Evolutionary conservation across 2,329 filamentous ascomycete genomes (phyloP).

Genomic region (Colletotrichum sidae): DNA sequence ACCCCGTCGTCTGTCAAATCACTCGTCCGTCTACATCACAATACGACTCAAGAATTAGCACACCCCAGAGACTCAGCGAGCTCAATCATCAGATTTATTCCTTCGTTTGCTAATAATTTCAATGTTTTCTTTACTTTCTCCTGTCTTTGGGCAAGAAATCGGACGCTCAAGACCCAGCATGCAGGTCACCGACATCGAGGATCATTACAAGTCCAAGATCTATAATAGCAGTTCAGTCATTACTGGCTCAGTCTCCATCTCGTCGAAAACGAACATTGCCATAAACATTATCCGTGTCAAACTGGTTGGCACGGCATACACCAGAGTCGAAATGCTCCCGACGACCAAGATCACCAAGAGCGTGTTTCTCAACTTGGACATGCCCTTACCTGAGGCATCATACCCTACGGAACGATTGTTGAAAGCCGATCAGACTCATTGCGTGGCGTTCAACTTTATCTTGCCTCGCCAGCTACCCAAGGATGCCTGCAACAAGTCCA

Average conservation of each 20-base stretch:
- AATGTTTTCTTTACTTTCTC: neutral
- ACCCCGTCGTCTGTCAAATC: no score
- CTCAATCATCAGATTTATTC: no score
- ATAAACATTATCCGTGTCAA: slow-evolving; percentile 65
- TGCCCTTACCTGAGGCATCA: slow-evolving; percentile 60
- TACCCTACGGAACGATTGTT: slow-evolving; percentile 61
- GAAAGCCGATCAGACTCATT: slow-evolving; percentile 58
- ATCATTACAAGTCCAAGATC: slow-evolving; percentile 65
- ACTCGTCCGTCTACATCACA: no score
- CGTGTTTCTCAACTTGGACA: slow-evolving; percentile 66
- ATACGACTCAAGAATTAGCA: no score
- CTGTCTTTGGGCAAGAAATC: slow-evolving; percentile 23
- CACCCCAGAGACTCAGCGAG: no score
- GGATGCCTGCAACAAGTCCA: slow-evolving; percentile 63
- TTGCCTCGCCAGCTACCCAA: slow-evolving; percentile 68
- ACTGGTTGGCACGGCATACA: slow-evolving; percentile 62
- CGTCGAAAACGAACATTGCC: slow-evolving; percentile 54
- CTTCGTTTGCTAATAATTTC: no score
- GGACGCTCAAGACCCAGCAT: slow-evolving; percentile 38
- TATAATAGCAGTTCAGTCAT: slow-evolving; percentile 66
- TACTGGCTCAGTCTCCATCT: slow-evolving; percentile 60
- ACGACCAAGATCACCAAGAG: slow-evolving; percentile 60
- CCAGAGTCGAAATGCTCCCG: slow-evolving; percentile 63
- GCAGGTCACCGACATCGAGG: slow-evolving; percentile 59
- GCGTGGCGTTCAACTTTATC: slow-evolving; percentile 68